Conservation (phyloP, 441 rosid genomes). For the Aquilaria agallochum region DNA sequence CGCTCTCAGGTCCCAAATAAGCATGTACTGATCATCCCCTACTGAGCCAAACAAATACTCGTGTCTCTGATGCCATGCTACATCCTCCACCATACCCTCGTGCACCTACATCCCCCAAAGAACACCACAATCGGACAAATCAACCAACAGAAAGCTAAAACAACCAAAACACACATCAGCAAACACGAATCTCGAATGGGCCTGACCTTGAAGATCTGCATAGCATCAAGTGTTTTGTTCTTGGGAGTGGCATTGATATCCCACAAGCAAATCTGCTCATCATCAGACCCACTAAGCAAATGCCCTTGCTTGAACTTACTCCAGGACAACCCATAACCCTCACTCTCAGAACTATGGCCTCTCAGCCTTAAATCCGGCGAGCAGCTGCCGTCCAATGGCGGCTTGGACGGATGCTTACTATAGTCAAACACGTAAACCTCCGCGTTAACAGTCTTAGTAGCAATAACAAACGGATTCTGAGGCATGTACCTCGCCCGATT, state of each 20-base stretch:
- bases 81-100: slow-evolving; percentile 93
- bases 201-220: slow-evolving; percentile 63
- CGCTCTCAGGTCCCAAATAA: slow-evolving; percentile 79
- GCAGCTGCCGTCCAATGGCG: slow-evolving; percentile 73
- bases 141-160: neutral
- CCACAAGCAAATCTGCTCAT: slow-evolving; percentile 90
- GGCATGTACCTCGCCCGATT: slow-evolving; percentile 93
- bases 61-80: slow-evolving; percentile 88
- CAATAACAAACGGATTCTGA: slow-evolving; percentile 73
- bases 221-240: slow-evolving; percentile 68
- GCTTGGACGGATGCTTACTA: slow-evolving; percentile 75
- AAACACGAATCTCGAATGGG: neutral
- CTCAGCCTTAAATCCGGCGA: slow-evolving; percentile 79
- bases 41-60: slow-evolving; percentile 88
- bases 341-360: slow-evolving; percentile 61
- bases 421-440: slow-evolving; percentile 87
- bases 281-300: slow-evolving; percentile 91
- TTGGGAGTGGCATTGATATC: slow-evolving; percentile 71
- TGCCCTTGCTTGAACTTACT: slow-evolving; percentile 80
- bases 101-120: slow-evolving; percentile 44
- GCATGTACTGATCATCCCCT: slow-evolving; percentile 82
- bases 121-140: neutral
- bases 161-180: neutral
- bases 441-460: slow-evolving; percentile 80
- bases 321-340: slow-evolving; percentile 90